Conservation (phyloP, 2,329 filamentous ascomycete genomes). For the Orbilia blumenaviensis region DNA sequence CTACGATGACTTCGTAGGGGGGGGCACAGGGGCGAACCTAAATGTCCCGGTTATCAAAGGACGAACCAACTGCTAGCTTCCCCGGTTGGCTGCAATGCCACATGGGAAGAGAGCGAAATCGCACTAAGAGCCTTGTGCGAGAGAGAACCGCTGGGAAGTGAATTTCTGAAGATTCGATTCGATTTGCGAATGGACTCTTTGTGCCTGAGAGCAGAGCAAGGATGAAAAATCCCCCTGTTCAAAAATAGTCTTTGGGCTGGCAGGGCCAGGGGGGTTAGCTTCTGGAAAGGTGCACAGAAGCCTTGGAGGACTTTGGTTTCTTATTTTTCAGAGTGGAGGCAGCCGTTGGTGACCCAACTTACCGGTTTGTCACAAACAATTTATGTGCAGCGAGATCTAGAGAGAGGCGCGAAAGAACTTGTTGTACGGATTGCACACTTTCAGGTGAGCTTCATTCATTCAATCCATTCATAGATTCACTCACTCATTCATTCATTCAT, state of each 20-base stretch:
- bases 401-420: slow-evolving; percentile 16
- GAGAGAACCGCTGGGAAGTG: slow-evolving; percentile 8
- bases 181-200: slow-evolving; percentile 40
- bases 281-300: slow-evolving; percentile 50
- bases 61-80: slow-evolving; percentile 48
- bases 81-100: slow-evolving; percentile 54
- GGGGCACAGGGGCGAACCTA: slow-evolving; percentile 43
- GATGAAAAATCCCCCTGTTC: slow-evolving; percentile 45
- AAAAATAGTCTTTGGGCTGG: slow-evolving; percentile 40
- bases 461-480: neutral
- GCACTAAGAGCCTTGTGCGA: slow-evolving; percentile 32
- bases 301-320: slow-evolving; percentile 21
- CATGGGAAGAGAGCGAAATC: slow-evolving; percentile 43
- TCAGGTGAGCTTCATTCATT: slow-evolving; percentile 21
- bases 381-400: too few relatives aligned
- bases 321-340: slow-evolving; percentile 8
- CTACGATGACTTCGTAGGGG: slow-evolving; percentile 7
- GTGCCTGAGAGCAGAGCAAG: slow-evolving; percentile 32
- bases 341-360: slow-evolving; percentile 13
- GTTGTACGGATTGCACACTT: slow-evolving; percentile 8
- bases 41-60: slow-evolving; percentile 53
- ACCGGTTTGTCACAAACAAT: neutral
- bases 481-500: neutral
- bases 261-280: slow-evolving; percentile 31
- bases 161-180: slow-evolving; percentile 34